Evolutionary conservation across 306 rosid genomes (phyloP), one percentile per base, ranked within the genome.

Genomic region (Glycyrrhiza uralensis): DNA sequence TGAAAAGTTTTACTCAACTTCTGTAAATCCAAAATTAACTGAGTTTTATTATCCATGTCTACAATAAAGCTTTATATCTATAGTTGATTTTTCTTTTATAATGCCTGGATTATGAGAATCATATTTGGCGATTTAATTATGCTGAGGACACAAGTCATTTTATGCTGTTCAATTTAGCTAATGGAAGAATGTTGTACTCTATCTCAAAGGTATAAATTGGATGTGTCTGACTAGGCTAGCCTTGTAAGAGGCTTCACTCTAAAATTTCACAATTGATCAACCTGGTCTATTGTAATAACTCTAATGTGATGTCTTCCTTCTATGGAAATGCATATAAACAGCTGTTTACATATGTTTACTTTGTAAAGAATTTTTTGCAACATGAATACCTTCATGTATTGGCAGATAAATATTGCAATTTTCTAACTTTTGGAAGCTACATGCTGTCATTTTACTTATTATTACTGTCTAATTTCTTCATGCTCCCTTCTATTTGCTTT

Each of bases 91-190:
- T n/a, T n/a, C n/a, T 12, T 6, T 15, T 18, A 35, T 23, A 4
- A 42, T 55, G 30, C 49, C 18, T 28, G 20, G 14, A 74, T 63
- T n/a, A n/a, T 63, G n/a, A 18, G 80, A 66, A 19, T 41, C 60
- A 28, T 28, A n/a, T 36, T 30, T n/a, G 0, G n/a, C 7, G 9
- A 75, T 54, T 44, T 54, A 23, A 15, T 32, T 23, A 73, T 26
- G 10, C 35, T 47, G 56, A 47, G 36, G 29, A 13, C 66, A n/a
- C 12, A 3, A 9, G 26, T 30, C 73, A 44, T 54, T 56, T 51
- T 69, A 76, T 70, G 67, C 15, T 51, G 71, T 18, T 39, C 35
- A 55, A 38, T 39, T 41, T 54, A n/a, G 39, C 17, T 33, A 32
- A 20, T 15, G 1, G 59, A 11, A 14, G 30, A 17, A 35, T 41